Evolutionary conservation across 768 basidiomycete genomes (phyloP).

Genomic region (Tricholoma flavovirens): DNA sequence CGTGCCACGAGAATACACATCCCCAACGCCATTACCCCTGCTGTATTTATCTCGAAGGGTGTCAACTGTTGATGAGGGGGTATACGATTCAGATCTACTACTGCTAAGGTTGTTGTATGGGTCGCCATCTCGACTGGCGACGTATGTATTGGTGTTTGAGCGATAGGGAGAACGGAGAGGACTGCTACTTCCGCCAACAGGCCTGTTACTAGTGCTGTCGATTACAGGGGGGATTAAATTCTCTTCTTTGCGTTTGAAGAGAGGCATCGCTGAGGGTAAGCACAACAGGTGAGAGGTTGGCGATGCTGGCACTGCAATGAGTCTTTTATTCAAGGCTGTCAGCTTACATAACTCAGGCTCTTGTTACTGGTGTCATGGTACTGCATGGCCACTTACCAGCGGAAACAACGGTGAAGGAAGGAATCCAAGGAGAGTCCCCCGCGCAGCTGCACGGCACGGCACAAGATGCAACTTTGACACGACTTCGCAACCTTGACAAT

Average conservation of each 20-base stretch:
- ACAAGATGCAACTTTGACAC: no score
- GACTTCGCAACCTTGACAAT: no score
- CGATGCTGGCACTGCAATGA: neutral
- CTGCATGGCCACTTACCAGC: no score
- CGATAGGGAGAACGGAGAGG: slow-evolving; percentile 39
- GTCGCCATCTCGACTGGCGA: slow-evolving; percentile 66
- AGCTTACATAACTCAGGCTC: slow-evolving; percentile 1
- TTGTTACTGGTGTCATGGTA: no score
- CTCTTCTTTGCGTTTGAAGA: slow-evolving; percentile 65
- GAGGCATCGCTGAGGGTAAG: slow-evolving; percentile 42
- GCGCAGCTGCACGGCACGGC: no score
- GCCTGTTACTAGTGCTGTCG: slow-evolving; percentile 23
- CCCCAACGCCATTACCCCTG: slow-evolving; percentile 50
- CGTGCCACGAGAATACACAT: slow-evolving; percentile 59
- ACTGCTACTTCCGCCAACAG: slow-evolving; percentile 22
- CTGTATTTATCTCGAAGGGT: slow-evolving; percentile 40
- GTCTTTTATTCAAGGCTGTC: neutral
- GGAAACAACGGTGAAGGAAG: no score
- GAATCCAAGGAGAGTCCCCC: no score
- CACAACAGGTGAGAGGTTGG: neutral
- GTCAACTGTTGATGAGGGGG: slow-evolving; percentile 14
- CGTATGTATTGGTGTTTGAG: slow-evolving; percentile 57
- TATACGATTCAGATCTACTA: slow-evolving; percentile 9
- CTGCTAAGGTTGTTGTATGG: slow-evolving; percentile 35
- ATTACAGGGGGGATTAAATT: slow-evolving; percentile 62